phyloP scores from a whole-genome alignment of 768 basidiomycete genomes.

The Clitopilus hobsonii region DNA sequence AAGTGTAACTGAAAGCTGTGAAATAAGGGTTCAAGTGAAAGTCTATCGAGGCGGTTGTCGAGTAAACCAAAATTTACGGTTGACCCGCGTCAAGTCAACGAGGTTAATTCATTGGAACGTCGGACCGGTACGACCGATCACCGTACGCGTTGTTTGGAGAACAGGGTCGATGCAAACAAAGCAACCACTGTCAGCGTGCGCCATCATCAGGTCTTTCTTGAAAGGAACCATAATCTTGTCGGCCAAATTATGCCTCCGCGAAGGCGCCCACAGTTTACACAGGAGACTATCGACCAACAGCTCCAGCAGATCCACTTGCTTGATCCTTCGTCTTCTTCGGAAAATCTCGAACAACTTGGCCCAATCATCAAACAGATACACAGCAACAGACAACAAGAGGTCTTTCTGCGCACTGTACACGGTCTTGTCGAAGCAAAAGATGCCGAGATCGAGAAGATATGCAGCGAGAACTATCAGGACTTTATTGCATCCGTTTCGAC shows the following conservation, averaged over 20 bases:
- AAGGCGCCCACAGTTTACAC: constrained; percentile 69
- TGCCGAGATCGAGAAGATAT: constrained; percentile 92
- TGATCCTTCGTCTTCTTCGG: constrained; percentile 82
- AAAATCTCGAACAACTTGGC: constrained; percentile 93
- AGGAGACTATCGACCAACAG: constrained; percentile 84
- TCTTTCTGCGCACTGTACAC: constrained; percentile 81
- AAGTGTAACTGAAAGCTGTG: constrained; percentile 6
- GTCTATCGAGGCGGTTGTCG: neutral
- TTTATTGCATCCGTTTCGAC: constrained; percentile 98
- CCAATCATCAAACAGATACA: constrained; percentile 95
- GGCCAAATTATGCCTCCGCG: constrained; percentile 65
- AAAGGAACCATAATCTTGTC: constrained; percentile 10
- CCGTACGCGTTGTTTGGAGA: constrained; percentile 26
- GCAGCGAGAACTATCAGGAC: constrained; percentile 95
- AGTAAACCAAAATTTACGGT: neutral
- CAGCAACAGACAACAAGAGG: constrained; percentile 81
- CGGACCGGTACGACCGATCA: constrained; percentile 2
- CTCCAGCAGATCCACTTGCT: constrained; percentile 88
- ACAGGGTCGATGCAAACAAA: constrained; percentile 35
- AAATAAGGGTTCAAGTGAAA: neutral
- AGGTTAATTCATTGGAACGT: neutral
- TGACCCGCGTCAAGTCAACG: neutral
- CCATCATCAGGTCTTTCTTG: neutral
- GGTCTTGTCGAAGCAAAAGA: constrained; percentile 93
- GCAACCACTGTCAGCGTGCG: constrained; percentile 9